phyloP scores from a whole-genome alignment of 257 asterid genomes.

The Prunella vulgaris region DNA sequence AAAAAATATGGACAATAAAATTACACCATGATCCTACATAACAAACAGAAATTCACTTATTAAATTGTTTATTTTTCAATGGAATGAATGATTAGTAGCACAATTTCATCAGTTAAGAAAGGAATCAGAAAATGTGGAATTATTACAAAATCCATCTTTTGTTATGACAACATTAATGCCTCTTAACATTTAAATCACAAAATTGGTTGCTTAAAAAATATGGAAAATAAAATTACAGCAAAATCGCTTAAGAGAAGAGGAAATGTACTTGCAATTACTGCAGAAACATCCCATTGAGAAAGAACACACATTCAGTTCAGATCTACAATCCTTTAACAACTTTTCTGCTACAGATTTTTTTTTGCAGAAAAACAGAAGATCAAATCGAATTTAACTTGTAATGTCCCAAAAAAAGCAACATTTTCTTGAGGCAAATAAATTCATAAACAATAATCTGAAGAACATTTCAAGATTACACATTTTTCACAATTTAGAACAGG shows the following conservation, averaged over 20 bases:
- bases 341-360: conserved; percentile 10
- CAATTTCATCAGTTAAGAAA: too few relatives aligned
- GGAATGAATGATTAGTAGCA: too few relatives aligned
- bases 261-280: not conserved
- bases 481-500: not conserved
- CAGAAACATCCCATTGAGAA: conserved; percentile 2
- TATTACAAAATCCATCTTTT: not conserved
- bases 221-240: not conserved
- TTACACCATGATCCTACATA: too few relatives aligned
- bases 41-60: too few relatives aligned
- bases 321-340: conserved; percentile 21
- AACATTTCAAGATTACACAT: not conserved
- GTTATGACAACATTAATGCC: not conserved
- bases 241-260: too few relatives aligned
- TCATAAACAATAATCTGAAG: not conserved
- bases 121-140: not conserved
- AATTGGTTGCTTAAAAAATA: not conserved
- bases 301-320: conserved; percentile 21
- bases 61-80: too few relatives aligned
- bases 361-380: conserved; percentile 19
- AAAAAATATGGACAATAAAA: not conserved
- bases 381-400: conserved; percentile 26
- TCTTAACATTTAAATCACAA: not conserved
- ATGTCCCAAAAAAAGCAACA: conserved; percentile 1
- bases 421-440: not conserved